Evolutionary conservation across 495 filamentous ascomycete genomes (phyloP), one percentile per base, ranked within the genome.

Genomic region (Penicillium subrubescens): DNA sequence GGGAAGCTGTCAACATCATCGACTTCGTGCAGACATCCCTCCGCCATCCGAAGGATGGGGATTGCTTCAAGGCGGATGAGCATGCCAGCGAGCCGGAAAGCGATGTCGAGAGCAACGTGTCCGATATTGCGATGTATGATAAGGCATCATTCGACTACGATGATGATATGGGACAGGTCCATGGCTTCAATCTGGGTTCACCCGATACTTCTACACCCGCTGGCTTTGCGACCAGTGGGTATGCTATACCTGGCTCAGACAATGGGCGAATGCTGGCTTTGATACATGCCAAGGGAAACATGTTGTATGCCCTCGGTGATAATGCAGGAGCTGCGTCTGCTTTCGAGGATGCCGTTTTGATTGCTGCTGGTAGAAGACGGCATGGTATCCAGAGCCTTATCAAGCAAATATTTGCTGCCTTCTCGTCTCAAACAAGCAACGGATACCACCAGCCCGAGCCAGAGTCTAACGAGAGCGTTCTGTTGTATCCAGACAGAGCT

Each of bases 201-300:
- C 71, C 70, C 2, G 79, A 81, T 39, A 59, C 71, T 11, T 31
- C 63, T 7, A 66, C 48, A 21, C 57, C 75, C 46, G 76, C 83
- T 57, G 91, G 90, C 0, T 94, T 90, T 73, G 91, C 88, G 1
- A 90, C 89, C 21, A 96, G 94, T 73, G 92, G 92, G 48, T 97
- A 95, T 76, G 87, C 88, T 39, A 91, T 98, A 23, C 84, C 93
- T 8, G 91, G 91, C 8, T 89, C 86, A 25, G 95, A 99, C 66
- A 99, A 98, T 75, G 95, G 95, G 23, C 86, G 96, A 66, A 92
- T 99, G 79, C 84, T 98, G 14, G 90, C 93, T 35, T 81, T 99
- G 25, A 86, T 97, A 27, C 96, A 99, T 77, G 94, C 93, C 3
- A 99, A 98, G 76, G 95, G 96, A 31, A 99, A 98, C 67, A 97